phyloP scores from a whole-genome alignment of 2,329 filamentous ascomycete species.

The Sporothrix brunneoviolacea region DNA sequence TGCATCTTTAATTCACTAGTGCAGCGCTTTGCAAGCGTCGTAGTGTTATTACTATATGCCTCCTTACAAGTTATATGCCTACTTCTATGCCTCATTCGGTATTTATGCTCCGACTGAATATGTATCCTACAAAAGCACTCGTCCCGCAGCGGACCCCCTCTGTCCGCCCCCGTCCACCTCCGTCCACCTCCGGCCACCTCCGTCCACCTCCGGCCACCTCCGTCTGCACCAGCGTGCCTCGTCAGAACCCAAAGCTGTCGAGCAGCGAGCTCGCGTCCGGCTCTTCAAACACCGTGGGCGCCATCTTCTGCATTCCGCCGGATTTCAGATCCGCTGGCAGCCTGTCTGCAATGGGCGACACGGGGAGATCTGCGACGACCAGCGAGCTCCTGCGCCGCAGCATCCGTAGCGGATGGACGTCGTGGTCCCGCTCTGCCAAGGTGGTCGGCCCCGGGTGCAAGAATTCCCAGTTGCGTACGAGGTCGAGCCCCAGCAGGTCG shows the following conservation, averaged over 20 bases:
- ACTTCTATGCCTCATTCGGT: no score
- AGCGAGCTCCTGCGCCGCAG: conserved; percentile 67
- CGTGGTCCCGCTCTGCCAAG: conserved; percentile 35
- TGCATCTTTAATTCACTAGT: no score
- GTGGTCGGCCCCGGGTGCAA: conserved; percentile 39
- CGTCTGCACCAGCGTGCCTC: no score
- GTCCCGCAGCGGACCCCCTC: no score
- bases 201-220: no score
- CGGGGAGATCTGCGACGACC: conserved; percentile 68
- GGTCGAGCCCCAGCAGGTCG: conserved; percentile 77
- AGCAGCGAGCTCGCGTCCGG: conserved; percentile 84
- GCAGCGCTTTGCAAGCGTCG: no score
- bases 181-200: no score
- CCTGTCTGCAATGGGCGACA: conserved; percentile 27
- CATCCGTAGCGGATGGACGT: conserved; percentile 59
- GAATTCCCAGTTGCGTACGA: conserved; percentile 81
- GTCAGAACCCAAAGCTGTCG: conserved; percentile 85
- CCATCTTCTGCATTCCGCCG: conserved; percentile 42
- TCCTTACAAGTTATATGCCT: no score
- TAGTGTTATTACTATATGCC: no score
- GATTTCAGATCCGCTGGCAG: conserved; percentile 35
- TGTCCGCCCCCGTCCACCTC: no score
- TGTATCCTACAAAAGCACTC: no score
- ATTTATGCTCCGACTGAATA: no score
- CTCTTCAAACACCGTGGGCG: conserved; percentile 79